These are phyloP conservation scores for Cladophialophora immunda DNA, from an alignment of 2,329 filamentous ascomycete genomes.

Conservation along the genomic window DNA sequence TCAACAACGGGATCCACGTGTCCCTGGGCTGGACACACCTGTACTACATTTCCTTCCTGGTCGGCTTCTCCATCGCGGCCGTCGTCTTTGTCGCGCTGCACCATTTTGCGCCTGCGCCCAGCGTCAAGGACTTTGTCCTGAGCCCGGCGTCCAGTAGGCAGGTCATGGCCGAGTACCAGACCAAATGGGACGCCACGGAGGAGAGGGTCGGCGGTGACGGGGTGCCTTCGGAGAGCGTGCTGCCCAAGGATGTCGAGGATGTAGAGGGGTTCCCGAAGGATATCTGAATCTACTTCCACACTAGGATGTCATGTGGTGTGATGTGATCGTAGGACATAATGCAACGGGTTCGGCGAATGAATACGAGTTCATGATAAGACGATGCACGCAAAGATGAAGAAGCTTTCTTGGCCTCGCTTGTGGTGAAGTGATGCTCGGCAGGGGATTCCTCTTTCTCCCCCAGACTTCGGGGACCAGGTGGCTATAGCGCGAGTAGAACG, in stretches of 20 bases:
- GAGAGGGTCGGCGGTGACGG: neutral
- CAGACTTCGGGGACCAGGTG: too few species aligned
- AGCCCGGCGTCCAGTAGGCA: slow-evolving; percentile 8
- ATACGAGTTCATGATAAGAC: neutral
- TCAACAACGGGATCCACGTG: slow-evolving; percentile 39
- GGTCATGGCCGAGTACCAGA: slow-evolving; percentile 26
- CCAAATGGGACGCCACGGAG: slow-evolving; percentile 28
- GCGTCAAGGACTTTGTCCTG: slow-evolving; percentile 29
- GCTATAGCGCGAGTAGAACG: too few species aligned
- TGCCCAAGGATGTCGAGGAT: slow-evolving; percentile 17
- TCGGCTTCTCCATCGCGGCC: slow-evolving; percentile 53
- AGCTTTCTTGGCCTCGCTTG: neutral
- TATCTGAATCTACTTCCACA: slow-evolving; percentile 7
- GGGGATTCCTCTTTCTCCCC: too few species aligned
- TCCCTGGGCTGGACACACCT: slow-evolving; percentile 49
- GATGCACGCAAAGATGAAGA: neutral
- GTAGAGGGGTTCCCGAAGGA: slow-evolving; percentile 25
- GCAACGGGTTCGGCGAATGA: neutral
- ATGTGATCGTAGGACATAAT: neutral
- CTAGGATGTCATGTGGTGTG: neutral
- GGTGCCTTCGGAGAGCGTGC: slow-evolving; percentile 4
- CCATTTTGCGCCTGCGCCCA: slow-evolving; percentile 29
- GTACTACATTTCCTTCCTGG: slow-evolving; percentile 54
- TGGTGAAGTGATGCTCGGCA: neutral
- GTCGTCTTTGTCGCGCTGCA: slow-evolving; percentile 39